A percentile compares a stretch with the other conserved stretches of the same genome.
Conservation (phyloP, 495 filamentous ascomycete genomes). For the Apodospora peruviana region DNA sequence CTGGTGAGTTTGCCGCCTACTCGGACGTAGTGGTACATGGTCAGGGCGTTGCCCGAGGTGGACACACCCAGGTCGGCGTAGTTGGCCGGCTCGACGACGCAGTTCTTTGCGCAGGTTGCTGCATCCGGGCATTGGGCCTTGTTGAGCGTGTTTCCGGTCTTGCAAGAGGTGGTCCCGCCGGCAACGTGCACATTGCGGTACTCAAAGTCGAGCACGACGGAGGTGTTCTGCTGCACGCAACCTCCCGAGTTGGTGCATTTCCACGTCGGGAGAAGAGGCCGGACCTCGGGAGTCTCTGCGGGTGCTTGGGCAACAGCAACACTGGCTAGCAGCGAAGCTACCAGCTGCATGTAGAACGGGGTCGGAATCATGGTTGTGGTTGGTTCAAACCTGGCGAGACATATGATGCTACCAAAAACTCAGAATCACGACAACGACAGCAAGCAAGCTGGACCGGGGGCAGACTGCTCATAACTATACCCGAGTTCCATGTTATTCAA, state of each 20-base stretch:
- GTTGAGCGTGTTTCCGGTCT: slow-evolving; percentile 51
- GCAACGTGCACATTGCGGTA: slow-evolving; percentile 12
- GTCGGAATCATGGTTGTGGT: slow-evolving; percentile 2
- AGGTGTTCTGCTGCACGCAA: slow-evolving; percentile 46
- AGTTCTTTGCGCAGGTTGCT: slow-evolving; percentile 42
- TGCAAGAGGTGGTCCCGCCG: slow-evolving; percentile 8
- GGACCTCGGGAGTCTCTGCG: slow-evolving; percentile 19
- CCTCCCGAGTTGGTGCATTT: slow-evolving; percentile 47
- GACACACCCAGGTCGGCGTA: slow-evolving; percentile 38
- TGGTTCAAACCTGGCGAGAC: too few relatives aligned
- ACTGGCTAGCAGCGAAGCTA: slow-evolving; percentile 1
- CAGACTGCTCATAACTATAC: background rate
- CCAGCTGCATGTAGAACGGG: background rate
- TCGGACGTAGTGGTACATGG: slow-evolving; percentile 52
- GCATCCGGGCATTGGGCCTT: slow-evolving; percentile 42
- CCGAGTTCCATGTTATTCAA: background rate
- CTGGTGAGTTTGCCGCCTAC: slow-evolving; percentile 30
- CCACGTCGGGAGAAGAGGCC: slow-evolving; percentile 51
- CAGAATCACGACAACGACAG: too few relatives aligned
- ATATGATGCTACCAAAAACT: too few relatives aligned
- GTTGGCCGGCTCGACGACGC: slow-evolving; percentile 44
- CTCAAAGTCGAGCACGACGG: slow-evolving; percentile 53
- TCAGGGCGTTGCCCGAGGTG: slow-evolving; percentile 40
- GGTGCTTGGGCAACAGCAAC: slow-evolving; percentile 1
- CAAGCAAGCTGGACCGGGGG: background rate